phyloP scores from a whole-genome alignment of 2,329 filamentous ascomycete species.

The Alternaria ethzedia region DNA sequence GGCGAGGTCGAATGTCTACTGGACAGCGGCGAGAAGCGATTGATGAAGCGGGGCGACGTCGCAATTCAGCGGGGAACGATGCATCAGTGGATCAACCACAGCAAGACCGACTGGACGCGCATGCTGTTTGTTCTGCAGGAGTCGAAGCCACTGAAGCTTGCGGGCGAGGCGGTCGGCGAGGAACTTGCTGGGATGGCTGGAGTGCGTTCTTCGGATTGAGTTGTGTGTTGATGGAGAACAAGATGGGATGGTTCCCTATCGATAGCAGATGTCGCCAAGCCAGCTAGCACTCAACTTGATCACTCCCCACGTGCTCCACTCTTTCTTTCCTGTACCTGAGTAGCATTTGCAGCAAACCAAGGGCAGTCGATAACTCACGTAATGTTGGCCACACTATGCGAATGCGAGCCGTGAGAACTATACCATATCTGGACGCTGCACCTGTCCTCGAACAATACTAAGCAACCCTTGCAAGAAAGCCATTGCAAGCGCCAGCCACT shows the following conservation, averaged over 20 bases:
- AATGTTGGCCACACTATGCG: not conserved
- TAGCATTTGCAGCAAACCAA: slow-evolving; percentile 1
- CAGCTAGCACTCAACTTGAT: slow-evolving; percentile 19
- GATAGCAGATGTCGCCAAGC: slow-evolving; percentile 25
- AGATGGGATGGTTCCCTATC: not conserved
- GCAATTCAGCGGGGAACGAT: slow-evolving; percentile 50
- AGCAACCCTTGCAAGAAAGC: slow-evolving; percentile 5
- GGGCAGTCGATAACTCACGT: slow-evolving; percentile 1
- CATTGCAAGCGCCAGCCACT: slow-evolving; percentile 14
- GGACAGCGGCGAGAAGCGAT: slow-evolving; percentile 47
- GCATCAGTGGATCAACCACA: slow-evolving; percentile 49
- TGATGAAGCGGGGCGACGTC: slow-evolving; percentile 48
- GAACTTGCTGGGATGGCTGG: slow-evolving; percentile 46
- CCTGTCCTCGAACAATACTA: slow-evolving; percentile 38
- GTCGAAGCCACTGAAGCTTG: slow-evolving; percentile 42
- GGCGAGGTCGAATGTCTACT: slow-evolving; percentile 48
- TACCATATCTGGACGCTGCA: slow-evolving; percentile 10
- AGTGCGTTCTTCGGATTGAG: slow-evolving; percentile 43
- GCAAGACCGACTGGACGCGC: slow-evolving; percentile 41
- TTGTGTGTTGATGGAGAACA: not conserved
- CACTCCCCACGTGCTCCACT: slow-evolving; percentile 18
- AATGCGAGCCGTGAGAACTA: slow-evolving; percentile 13
- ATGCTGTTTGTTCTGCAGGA: slow-evolving; percentile 49
- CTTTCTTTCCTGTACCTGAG: slow-evolving; percentile 5
- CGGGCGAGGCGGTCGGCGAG: slow-evolving; percentile 41